Evolutionary conservation across 495 filamentous ascomycete genomes (phyloP).

Genomic region (Tuber calosporum): DNA sequence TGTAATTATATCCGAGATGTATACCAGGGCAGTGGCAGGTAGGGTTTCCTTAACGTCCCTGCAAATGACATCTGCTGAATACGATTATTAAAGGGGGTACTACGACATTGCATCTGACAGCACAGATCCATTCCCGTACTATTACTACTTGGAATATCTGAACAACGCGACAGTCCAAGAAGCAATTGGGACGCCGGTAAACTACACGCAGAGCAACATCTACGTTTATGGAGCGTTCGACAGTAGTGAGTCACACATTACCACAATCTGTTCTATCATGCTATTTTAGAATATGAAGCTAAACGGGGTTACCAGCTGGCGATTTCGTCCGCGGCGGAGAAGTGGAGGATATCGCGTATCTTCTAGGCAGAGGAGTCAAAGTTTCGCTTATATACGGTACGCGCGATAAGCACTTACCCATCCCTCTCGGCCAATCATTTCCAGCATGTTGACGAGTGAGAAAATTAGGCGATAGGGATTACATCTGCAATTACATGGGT

Average conservation of each 20-base stretch:
- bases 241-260: constrained; percentile 47
- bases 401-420: constrained; percentile 46
- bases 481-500: constrained; percentile 62
- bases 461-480: constrained; percentile 48
- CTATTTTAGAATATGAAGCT: constrained; percentile 14
- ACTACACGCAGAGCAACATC: constrained; percentile 54
- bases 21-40: constrained; percentile 15
- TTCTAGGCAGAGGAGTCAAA: constrained; percentile 54
- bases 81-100: constrained; percentile 44
- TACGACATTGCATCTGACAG: constrained; percentile 57
- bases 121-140: constrained; percentile 58
- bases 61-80: constrained; percentile 8
- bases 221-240: constrained; percentile 51
- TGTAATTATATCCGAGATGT: constrained; percentile 19
- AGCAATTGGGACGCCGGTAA: constrained; percentile 59
- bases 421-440: constrained; percentile 8
- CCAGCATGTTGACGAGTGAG: neutral
- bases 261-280: constrained; percentile 37
- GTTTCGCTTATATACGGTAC: constrained; percentile 65
- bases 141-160: constrained; percentile 58
- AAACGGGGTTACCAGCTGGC: constrained; percentile 36
- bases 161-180: constrained; percentile 56
- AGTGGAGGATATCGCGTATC: constrained; percentile 49
- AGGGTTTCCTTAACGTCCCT: constrained; percentile 4
- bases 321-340: constrained; percentile 47